Base-by-base conservation (phyloP, 805 yeast species). In the Saccharomyces kudriavzevii region DNA sequence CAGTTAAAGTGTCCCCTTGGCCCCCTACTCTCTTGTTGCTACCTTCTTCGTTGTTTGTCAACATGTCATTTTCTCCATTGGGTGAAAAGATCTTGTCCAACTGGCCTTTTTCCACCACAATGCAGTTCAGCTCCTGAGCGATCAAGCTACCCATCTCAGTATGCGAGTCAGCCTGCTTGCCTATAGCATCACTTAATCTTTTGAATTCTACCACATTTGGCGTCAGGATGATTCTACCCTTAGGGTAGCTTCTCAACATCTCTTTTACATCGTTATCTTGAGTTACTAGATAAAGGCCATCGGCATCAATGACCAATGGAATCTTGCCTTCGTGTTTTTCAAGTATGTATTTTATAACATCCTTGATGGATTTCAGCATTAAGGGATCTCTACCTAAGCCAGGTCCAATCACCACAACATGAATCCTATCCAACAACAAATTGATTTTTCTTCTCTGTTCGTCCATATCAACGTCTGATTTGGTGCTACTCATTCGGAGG, bases 1-100 rank as follows among this genome's bases (percentile, higher is more conserved):
- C 99, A 0, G 92, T 81, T 43, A 94, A 68, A 0, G 97, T 87
- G 62, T 94, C 99, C 26, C 99, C 99, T 71, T 94, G 98, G 0
- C 99, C 99, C 11, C 97, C 97, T 6, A 88, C 95, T 52, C 99
- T 76, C 63, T 88, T 85, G 49, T 72, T 69, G 5, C 94, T 84
- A 1, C 98, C 97, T 14, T 67, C 61, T 30, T 73, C 63, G 35
- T 75, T 75, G 56, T 77, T 78, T 2, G 70, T 60, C 5, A 87
- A 57, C 4, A 71, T 61, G 4, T 68, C 63, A 3, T 70, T 24
- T n/a, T 79, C 80, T 50, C 76, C 72, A 4, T 82, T 85, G 10
- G 90, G 58, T 6, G 58, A 58, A 47, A 57, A 66, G n/a, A 62
- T 84, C 40, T 79, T 58, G 63, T 94, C 99, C 1, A 60, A 58